Conservation (phyloP, 1,284 basidiomycete species). For the Cutaneotrichosporon cyanovorans region DNA sequence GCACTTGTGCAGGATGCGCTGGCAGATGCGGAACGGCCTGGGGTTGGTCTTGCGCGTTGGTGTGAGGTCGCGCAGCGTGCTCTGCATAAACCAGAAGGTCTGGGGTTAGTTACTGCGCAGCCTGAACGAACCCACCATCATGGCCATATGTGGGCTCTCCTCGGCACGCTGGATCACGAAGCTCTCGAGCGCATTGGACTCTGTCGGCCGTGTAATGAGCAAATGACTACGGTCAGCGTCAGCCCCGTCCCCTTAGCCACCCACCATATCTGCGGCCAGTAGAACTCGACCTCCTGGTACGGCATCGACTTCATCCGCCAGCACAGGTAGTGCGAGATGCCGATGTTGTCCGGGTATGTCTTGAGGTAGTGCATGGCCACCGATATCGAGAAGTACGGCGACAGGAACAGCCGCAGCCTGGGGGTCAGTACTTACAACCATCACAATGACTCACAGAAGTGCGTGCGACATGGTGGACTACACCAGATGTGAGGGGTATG, state of each 20-base stretch:
- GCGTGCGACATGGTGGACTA: constrained; percentile 30
- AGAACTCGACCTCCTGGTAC: constrained; percentile 75
- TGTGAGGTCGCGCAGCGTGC: constrained; percentile 79
- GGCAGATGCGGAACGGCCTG: constrained; percentile 81
- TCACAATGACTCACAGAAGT: constrained; percentile 19
- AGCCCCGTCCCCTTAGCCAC: constrained; percentile 10
- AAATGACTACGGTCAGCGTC: constrained; percentile 61
- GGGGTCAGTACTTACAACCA: constrained; percentile 6
- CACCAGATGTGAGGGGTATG: too few relatives aligned
- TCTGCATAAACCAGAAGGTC: constrained; percentile 98
- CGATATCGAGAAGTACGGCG: constrained; percentile 84
- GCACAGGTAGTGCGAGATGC: constrained; percentile 92
- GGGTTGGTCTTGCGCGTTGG: constrained; percentile 56
- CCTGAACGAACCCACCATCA: constrained; percentile 64
- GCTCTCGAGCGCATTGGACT: constrained; percentile 80
- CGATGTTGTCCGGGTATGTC: constrained; percentile 83
- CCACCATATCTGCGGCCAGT: constrained; percentile 94
- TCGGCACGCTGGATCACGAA: constrained; percentile 81
- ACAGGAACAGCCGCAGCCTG: constrained; percentile 73
- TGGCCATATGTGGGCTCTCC: constrained; percentile 83
- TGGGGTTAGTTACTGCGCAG: constrained; percentile 35
- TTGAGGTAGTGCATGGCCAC: constrained; percentile 83
- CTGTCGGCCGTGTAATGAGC: constrained; percentile 78
- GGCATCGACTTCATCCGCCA: constrained; percentile 69
- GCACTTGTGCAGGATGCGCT: constrained; percentile 82